Conservation (phyloP, 345 rosid species). For the Zanthoxylum bungeanum region DNA sequence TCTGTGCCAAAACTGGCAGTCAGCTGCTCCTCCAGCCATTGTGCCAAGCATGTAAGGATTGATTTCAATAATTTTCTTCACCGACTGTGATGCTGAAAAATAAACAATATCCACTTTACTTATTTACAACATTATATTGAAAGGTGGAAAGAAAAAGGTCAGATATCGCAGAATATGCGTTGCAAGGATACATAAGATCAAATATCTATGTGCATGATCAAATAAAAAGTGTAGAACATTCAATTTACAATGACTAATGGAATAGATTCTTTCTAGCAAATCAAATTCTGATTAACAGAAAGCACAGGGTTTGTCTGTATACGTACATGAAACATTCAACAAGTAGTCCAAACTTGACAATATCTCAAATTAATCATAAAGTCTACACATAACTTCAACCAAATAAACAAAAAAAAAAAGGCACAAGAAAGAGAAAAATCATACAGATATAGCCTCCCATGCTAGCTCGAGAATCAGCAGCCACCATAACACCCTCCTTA, state of each 20-base stretch:
- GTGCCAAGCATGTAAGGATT: conserved; percentile 95
- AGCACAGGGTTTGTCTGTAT: too few relatives aligned
- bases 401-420: background rate
- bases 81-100: conserved; percentile 82
- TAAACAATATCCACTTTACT: too few relatives aligned
- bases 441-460: conserved; percentile 99
- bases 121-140: too few relatives aligned
- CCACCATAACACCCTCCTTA: conserved; percentile 94
- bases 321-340: too few relatives aligned
- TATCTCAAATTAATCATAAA: background rate
- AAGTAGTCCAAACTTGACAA: too few relatives aligned
- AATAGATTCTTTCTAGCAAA: too few relatives aligned
- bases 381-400: background rate
- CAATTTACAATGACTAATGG: background rate
- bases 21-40: conserved; percentile 99
- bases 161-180: background rate
- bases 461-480: conserved; percentile 99
- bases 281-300: too few relatives aligned
- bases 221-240: background rate
- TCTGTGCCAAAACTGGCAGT: conserved; percentile 96
- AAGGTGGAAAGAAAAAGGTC: too few relatives aligned
- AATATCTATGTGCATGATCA: background rate
- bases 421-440: conserved; percentile 22
- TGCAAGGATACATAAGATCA: background rate
- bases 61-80: conserved; percentile 92